phyloP scores from a whole-genome alignment of 805 yeast species.

The Zygoascus ofunaensis region DNA sequence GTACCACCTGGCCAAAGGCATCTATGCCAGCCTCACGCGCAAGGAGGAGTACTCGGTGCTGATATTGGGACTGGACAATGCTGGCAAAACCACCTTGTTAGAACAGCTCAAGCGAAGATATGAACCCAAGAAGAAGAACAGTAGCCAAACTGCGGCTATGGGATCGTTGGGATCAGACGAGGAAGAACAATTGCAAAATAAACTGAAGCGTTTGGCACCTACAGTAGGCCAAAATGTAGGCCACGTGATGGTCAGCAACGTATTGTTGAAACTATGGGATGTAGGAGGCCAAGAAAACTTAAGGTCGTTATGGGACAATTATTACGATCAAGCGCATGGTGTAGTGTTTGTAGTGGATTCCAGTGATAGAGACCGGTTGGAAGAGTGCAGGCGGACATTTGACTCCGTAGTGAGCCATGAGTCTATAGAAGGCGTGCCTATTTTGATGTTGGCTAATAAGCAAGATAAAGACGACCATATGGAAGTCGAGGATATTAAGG shows the following conservation, averaged over 20 bases:
- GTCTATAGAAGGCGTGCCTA: slow-evolving; percentile 68
- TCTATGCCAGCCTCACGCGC: slow-evolving; percentile 49
- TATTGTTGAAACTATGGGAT: slow-evolving; percentile 78
- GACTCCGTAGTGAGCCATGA: slow-evolving; percentile 47
- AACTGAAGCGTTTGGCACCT: slow-evolving; percentile 47
- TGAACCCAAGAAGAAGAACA: slow-evolving; percentile 42
- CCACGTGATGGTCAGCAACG: slow-evolving; percentile 32
- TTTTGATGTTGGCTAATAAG: slow-evolving; percentile 90
- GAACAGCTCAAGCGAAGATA: slow-evolving; percentile 56
- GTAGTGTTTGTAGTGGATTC: slow-evolving; percentile 89
- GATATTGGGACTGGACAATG: slow-evolving; percentile 86
- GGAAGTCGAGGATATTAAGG: slow-evolving; percentile 72
- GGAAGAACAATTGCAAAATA: neutral
- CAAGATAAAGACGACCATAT: slow-evolving; percentile 68
- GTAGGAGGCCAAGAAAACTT: slow-evolving; percentile 90
- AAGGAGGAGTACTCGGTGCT: slow-evolving; percentile 64
- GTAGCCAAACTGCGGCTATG: too few species aligned
- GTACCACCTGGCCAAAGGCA: slow-evolving; percentile 61
- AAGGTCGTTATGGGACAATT: slow-evolving; percentile 78
- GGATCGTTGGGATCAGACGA: neutral
- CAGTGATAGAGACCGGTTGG: slow-evolving; percentile 70
- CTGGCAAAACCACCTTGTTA: slow-evolving; percentile 83
- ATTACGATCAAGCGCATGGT: slow-evolving; percentile 80
- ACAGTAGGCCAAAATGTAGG: slow-evolving; percentile 86
- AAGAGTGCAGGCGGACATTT: slow-evolving; percentile 69